Conservation (phyloP, 305 asterid genomes). For the Plantago coronopus region DNA sequence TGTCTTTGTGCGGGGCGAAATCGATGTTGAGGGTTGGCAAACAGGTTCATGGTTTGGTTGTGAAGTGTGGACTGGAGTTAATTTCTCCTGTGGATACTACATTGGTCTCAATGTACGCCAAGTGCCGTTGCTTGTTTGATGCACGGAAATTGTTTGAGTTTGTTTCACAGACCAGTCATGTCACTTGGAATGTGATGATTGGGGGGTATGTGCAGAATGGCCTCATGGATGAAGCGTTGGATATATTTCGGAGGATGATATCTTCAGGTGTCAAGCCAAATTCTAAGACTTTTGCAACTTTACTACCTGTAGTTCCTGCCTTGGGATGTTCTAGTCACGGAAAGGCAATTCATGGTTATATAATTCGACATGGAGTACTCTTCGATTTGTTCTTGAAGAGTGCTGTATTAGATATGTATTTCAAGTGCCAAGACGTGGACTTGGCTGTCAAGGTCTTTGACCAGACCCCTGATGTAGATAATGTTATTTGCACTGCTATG, state of each 20-base stretch:
- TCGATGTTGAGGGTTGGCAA: conserved; percentile 45
- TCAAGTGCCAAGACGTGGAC: conserved; percentile 60
- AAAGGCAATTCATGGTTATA: conserved; percentile 65
- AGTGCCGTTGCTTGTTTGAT: conserved; percentile 47
- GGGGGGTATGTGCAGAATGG: conserved; percentile 82
- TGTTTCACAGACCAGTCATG: conserved; percentile 32
- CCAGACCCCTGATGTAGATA: conserved; percentile 44
- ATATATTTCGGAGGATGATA: conserved; percentile 49
- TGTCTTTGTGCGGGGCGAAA: conserved; percentile 55
- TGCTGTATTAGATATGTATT: conserved; percentile 73
- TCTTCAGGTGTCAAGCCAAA: conserved; percentile 49
- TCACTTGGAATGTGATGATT: conserved; percentile 79
- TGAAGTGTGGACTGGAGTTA: conserved; percentile 54
- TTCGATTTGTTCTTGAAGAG: conserved; percentile 72
- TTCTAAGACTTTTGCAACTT: conserved; percentile 67
- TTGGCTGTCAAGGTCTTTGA: conserved; percentile 55
- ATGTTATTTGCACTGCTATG: conserved; percentile 75
- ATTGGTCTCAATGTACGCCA: conserved; percentile 64
- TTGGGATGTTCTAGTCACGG: conserved; percentile 37
- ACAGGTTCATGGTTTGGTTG: conserved; percentile 63
- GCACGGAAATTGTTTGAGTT: conserved; percentile 59
- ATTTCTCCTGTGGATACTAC: conserved; percentile 63
- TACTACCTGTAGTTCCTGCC: conserved; percentile 61
- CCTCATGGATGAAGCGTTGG: conserved; percentile 46
- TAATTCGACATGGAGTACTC: conserved; percentile 46